Evolutionary conservation across 225 moss, liverwort and hornwort species (phyloP), one percentile per base, ranked within the genome.

Genomic region (Thuidium tamariscinum): DNA sequence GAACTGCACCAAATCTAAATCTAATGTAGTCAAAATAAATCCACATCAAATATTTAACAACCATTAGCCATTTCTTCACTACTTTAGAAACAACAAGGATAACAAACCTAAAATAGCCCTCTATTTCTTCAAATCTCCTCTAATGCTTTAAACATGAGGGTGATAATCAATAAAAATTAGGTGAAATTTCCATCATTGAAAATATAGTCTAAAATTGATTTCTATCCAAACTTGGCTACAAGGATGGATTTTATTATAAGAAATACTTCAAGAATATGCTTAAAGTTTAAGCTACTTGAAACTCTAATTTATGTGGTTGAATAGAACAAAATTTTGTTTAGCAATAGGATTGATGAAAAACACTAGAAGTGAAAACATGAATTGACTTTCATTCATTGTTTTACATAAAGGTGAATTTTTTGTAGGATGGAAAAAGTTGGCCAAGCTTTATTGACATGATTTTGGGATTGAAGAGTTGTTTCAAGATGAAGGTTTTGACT

Each of bases 371-470:
- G 0, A 30, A 74, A 74, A 21, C 4, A 51, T 7, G 3, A 8
- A 4, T 13, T 0, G 0, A 1, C 3, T 52, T 1, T n/a, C 14
- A n/a, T n/a, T n/a, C n/a, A n/a, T n/a, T n/a, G n/a, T n/a, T n/a
- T n/a, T n/a, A 74, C 1, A 8, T 51, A 0, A 13, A n/a, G 15
- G 15, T n/a, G 9, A 25, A 25, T 15, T 23, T 68, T 52, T 52
- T 19, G 44, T 7, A 29, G 11, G 3, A 34, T 52, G 22, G 34
- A 18, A 34, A n/a, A 72, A 30, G 21, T 34, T 74, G 11, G 22
- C 20, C 5, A 74, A 52, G 17, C 26, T 26, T 37, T 37, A 4
- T 0, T 29, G 0, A 37, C 1, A 27, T 18, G 16, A 7, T 17
- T 41, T 57, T 39, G 10, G 27, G 8, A 57, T 10, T 26, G 11